These are phyloP conservation scores for Pestalotiopsis sp. DNA, from an alignment of 2,329 filamentous ascomycete species.

Conservation along the genomic window DNA sequence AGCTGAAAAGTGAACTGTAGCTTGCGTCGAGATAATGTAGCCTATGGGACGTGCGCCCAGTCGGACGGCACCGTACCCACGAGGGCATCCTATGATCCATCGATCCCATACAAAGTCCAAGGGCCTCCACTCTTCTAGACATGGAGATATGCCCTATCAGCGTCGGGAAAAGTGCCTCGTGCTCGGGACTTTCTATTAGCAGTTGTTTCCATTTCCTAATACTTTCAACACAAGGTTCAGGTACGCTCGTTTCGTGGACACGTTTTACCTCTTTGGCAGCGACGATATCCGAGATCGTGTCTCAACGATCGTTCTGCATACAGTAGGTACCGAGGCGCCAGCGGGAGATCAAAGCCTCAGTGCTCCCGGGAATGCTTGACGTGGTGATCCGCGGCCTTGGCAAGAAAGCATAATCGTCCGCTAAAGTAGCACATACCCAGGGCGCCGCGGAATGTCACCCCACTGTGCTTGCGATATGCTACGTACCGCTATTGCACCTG, in stretches of 20 bases:
- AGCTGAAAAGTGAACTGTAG: not conserved
- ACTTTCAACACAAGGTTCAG: not conserved
- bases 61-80: not conserved
- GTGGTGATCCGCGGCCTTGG: not conserved
- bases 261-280: not conserved
- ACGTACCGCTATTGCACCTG: not conserved
- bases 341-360: not conserved
- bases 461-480: not conserved
- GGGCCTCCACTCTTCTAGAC: not conserved
- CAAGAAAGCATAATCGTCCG: not conserved
- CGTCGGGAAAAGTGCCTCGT: not conserved
- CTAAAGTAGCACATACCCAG: not conserved
- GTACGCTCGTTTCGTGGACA: not conserved
- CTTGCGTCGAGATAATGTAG: not conserved
- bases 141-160: not conserved
- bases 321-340: not conserved
- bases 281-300: not conserved
- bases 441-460: not conserved
- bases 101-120: not conserved
- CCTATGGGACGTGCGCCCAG: not conserved
- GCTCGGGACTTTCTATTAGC: not conserved
- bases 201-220: not conserved
- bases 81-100: not conserved
- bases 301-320: not conserved
- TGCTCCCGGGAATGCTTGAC: not conserved